These are phyloP conservation scores for Camelina neglecta DNA, from an alignment of 345 rosid genomes.

Conservation along the genomic window DNA sequence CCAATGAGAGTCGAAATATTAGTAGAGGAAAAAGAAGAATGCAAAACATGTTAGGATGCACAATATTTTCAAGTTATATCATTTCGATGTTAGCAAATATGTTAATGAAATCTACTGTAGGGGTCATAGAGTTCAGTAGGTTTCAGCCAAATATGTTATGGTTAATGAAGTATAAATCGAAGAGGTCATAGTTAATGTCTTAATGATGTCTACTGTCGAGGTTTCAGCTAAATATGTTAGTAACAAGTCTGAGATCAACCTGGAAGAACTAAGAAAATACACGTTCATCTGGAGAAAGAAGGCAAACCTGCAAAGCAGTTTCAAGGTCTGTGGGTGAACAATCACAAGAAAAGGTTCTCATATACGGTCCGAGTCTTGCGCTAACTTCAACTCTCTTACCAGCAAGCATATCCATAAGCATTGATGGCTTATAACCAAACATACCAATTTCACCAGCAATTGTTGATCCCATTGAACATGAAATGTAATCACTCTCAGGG, in stretches of 20 bases:
- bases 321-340: conserved; percentile 92
- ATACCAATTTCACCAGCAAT: conserved; percentile 93
- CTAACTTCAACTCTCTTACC: conserved; percentile 95
- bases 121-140: conserved; percentile 1
- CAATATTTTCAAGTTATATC: neutral
- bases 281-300: conserved; percentile 28
- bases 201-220: neutral
- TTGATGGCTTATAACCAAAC: conserved; percentile 84
- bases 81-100: conserved; percentile 20
- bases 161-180: conserved; percentile 21
- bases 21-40: conserved; percentile 7
- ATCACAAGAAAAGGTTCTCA: conserved; percentile 83
- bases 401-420: conserved; percentile 93
- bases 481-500: conserved; percentile 75
- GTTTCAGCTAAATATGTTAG: conserved; percentile 15
- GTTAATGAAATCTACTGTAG: conserved; percentile 16
- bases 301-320: conserved; percentile 89
- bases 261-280: conserved; percentile 8
- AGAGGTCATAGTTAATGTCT: conserved; percentile 12
- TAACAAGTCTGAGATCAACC: neutral
- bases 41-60: neutral
- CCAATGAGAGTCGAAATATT: neutral
- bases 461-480: conserved; percentile 85
- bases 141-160: conserved; percentile 10
- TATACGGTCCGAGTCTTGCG: conserved; percentile 75